Evolutionary conservation across 345 rosid species (phyloP), one percentile per base, ranked within the genome.

Genomic region (Sonneratia alba): DNA sequence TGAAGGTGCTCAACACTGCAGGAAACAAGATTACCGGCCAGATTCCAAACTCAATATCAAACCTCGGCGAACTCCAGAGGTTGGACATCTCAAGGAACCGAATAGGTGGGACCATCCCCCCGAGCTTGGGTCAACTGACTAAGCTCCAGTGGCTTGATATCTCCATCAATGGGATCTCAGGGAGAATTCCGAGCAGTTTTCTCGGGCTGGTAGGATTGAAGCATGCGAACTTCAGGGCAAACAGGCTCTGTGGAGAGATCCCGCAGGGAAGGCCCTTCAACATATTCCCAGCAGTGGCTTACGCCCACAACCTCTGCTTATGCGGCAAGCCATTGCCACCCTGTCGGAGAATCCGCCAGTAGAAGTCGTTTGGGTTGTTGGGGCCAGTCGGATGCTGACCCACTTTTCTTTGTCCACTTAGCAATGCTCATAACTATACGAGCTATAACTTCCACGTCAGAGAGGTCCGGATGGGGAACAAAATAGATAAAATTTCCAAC

Each of bases 271-370:
- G 92, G 77, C 98, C 98, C 45, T 90, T 84, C 74, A 87, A 83
- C 74, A 78, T 87, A 69, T 94, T 94, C 73, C 95, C 90, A 12
- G 83, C 87, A 24, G 83, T 79, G 69, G 96, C 98, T 69, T 94
- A 91, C 84, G 89, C 87, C 61, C 96, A 94, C 72, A 94, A 91
- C 75, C 85, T 88, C 45, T 94, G 98, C 87, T 79, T 94, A 74
- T 94, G 98, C 67, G 98, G 96, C 75, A 90, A 86, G 70, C 98
- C 98, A 6, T 45, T 94, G 78, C 92, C 91, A 70, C 88, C 93
- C 51, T 91, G 98, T 73, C 83, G 81, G 79, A 81, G 69, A 67
- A 77, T 68, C 79, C 77, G 70, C 66, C 67, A 78, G 72, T 79
- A 77, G 62, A 38, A 64, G 61, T 9, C 27, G 7, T 22, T 55